phyloP scores from a whole-genome alignment of 192 early-diverging fungal genomes.

The Podila epigama region DNA sequence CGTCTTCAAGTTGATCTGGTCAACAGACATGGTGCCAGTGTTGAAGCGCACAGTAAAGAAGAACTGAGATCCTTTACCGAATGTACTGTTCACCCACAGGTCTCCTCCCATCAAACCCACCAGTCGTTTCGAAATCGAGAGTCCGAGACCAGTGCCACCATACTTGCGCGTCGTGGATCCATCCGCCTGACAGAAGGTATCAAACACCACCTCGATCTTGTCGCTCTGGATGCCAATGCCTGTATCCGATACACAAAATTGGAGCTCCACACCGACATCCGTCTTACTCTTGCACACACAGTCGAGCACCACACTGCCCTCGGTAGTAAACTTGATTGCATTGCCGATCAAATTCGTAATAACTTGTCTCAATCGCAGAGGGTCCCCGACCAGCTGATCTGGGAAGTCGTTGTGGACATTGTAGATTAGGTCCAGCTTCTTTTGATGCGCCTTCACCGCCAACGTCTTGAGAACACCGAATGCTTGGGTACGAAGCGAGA shows the following conservation, averaged over 20 bases:
- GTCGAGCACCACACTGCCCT: constrained; percentile 72
- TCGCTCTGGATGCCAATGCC: constrained; percentile 88
- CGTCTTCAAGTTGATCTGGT: constrained; percentile 56
- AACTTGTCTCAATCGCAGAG: constrained; percentile 77
- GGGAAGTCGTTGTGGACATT: constrained; percentile 74
- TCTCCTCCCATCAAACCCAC: constrained; percentile 80
- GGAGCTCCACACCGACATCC: constrained; percentile 59
- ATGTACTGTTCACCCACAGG: constrained; percentile 78
- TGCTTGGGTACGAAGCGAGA: constrained; percentile 65
- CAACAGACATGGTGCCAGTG: constrained; percentile 41
- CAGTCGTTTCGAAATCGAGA: constrained; percentile 83
- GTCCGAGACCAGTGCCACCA: constrained; percentile 86
- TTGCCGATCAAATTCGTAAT: constrained; percentile 86
- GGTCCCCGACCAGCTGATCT: constrained; percentile 77
- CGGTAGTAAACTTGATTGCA: constrained; percentile 86
- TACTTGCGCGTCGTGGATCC: constrained; percentile 84
- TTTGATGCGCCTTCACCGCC: constrained; percentile 76
- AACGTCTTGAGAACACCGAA: constrained; percentile 76
- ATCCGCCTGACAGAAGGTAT: constrained; percentile 86
- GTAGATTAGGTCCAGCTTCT: constrained; percentile 73
- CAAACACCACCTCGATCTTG: constrained; percentile 79
- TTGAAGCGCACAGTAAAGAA: constrained; percentile 74
- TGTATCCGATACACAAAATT: constrained; percentile 78
- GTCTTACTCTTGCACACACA: constrained; percentile 48
- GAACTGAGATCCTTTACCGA: constrained; percentile 80